Base-by-base conservation (phyloP, 2,329 filamentous ascomycete species). In the Trichoderma oligosporum region DNA sequence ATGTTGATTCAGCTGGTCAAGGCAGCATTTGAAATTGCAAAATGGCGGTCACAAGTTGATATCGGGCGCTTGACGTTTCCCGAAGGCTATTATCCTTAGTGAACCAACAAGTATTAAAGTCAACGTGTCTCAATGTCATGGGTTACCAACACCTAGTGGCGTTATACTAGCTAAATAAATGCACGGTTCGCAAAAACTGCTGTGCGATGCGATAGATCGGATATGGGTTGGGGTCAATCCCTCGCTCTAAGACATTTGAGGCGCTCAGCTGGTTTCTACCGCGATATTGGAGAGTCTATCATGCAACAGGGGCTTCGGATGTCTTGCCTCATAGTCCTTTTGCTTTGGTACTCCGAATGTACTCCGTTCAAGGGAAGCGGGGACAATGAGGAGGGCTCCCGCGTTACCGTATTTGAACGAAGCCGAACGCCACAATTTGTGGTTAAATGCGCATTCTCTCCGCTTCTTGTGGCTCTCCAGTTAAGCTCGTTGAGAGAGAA, bases 31-130 rank as follows among this genome's bases (percentile, higher is more conserved):
- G 61, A 66, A 29, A 59, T 60, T 14, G 67, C 62, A 1, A 59
- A 58, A n/a, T 68, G 69, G 65, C 64, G 63, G 16, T 66, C 66
- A 1, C 60, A 56, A 22, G 68, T 73, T 1, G 61, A 66, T 6
- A 60, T 62, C 14, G 71, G 71, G 25, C 62, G 66, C 14, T 59
- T 65, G 18, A 57, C 65, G 1, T 73, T 72, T 38, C 70, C 71
- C 3, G 64, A 56, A 31, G 45, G 27, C 16, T 49, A 49, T 38
- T 16, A 59, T 8, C 44, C 51, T 12, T 36, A 16, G 18, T 41
- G 39, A 51, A 45, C 16, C 22, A 12, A 53, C 31, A 46, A 22
- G 38, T 29, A 45, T 16, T 29, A 24, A 35, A 45, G 24, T 12
- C 38, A 25, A 29, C 51, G 48, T 52, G 51, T 46, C 46, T 36